Percentiles rank a stretch among this genome's conserved stretches.
phyloP scores from a whole-genome alignment of 352 stramenopile species.

The Phytophthora pinifolia region DNA sequence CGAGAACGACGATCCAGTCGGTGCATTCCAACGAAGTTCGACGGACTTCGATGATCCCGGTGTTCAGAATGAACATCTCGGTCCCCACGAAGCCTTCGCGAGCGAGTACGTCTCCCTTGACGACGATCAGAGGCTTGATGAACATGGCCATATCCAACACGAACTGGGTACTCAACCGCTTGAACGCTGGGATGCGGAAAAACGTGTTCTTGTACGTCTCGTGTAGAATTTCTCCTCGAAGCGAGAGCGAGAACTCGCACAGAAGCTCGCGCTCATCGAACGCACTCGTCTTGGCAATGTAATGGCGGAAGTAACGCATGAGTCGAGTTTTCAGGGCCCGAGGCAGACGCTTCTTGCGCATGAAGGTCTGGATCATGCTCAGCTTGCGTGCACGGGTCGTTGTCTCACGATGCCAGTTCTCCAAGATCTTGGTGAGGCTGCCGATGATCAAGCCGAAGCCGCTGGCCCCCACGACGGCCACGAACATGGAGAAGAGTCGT shows the following conservation, averaged over 20 bases:
- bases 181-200: conserved; percentile 70
- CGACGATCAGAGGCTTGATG: conserved; percentile 78
- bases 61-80: conserved; percentile 85
- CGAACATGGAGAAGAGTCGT: conserved; percentile 64
- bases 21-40: conserved; percentile 50
- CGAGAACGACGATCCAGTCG: conserved; percentile 72
- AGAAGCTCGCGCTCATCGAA: conserved; percentile 79
- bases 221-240: conserved; percentile 73
- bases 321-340: conserved; percentile 50
- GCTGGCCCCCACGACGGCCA: conserved; percentile 71
- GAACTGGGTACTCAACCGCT: conserved; percentile 72
- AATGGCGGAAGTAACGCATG: conserved; percentile 78
- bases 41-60: conserved; percentile 69
- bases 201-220: conserved; percentile 80
- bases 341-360: conserved; percentile 61
- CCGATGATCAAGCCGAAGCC: conserved; percentile 85
- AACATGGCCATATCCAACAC: conserved; percentile 87
- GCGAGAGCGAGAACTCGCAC: conserved; percentile 72
- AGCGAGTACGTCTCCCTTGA: conserved; percentile 65
- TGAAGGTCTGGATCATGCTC: conserved; percentile 64
- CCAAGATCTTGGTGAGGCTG: conserved; percentile 83
- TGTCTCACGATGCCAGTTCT: conserved; percentile 74
- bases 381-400: conserved; percentile 56
- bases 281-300: conserved; percentile 73
- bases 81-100: conserved; percentile 64